Percentiles rank a stretch among this genome's conserved stretches.
Conservation (phyloP, 192 early-diverging fungal genomes). For the Martensiomyces pterosporus region DNA sequence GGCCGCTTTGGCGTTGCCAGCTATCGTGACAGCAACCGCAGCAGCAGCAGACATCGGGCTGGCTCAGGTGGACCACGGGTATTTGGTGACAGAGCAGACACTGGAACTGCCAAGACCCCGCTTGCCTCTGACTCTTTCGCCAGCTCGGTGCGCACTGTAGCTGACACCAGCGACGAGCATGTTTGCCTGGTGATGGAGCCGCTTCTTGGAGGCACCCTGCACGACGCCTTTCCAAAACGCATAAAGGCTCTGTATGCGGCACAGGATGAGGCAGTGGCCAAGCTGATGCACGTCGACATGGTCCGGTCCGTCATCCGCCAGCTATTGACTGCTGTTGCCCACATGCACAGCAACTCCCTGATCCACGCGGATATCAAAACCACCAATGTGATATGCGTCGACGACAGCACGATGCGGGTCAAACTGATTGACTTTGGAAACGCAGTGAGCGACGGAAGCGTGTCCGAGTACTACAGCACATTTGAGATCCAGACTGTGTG, state of each 20-base stretch:
- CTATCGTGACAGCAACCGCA: background rate
- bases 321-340: slow-evolving; percentile 75
- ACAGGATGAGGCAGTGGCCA: slow-evolving; percentile 33
- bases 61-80: slow-evolving; percentile 10
- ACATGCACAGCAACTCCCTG: slow-evolving; percentile 77
- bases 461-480: slow-evolving; percentile 48
- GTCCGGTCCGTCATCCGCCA: slow-evolving; percentile 85
- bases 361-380: slow-evolving; percentile 93
- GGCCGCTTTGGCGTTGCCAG: background rate
- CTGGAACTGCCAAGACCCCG: background rate
- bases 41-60: background rate
- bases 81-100: slow-evolving; percentile 13
- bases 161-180: slow-evolving; percentile 4
- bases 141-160: slow-evolving; percentile 10
- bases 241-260: slow-evolving; percentile 26
- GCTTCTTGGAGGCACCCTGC: slow-evolving; percentile 37
- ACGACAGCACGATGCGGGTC: slow-evolving; percentile 72
- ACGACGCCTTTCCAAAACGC: slow-evolving; percentile 44
- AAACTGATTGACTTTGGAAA: slow-evolving; percentile 97
- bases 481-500: slow-evolving; percentile 92
- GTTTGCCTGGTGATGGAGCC: slow-evolving; percentile 50
- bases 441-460: slow-evolving; percentile 57
- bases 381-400: slow-evolving; percentile 72
- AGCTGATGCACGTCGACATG: slow-evolving; percentile 44
- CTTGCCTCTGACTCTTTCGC: slow-evolving; percentile 9